Percentiles rank a stretch among this genome's conserved stretches.
Conservation (phyloP, 176 grass and related monocot genomes). For the Carex myosuroides region DNA sequence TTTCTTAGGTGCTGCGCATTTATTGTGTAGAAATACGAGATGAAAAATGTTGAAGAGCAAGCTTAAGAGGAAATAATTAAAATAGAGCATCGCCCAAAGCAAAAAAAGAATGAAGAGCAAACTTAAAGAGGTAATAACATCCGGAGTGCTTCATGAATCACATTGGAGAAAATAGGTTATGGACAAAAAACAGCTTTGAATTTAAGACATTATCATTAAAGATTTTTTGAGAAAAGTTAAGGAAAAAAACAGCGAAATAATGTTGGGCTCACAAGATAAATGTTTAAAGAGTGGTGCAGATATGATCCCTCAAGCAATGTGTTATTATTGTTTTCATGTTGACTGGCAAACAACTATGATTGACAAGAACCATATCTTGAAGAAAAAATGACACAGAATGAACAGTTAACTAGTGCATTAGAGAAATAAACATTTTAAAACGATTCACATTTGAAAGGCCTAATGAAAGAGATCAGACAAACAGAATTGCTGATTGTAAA, state of each 20-base stretch:
- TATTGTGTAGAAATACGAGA: too few relatives aligned
- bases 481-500: not conserved
- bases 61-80: too few relatives aligned
- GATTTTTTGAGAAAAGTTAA: not conserved
- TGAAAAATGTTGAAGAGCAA: too few relatives aligned
- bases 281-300: not conserved
- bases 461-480: slow-evolving; percentile 9
- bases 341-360: not conserved
- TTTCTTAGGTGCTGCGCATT: too few relatives aligned
- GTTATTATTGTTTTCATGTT: not conserved
- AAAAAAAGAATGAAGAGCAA: too few relatives aligned
- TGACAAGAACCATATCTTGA: not conserved
- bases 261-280: not conserved
- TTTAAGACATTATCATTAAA: not conserved
- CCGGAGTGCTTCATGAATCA: too few relatives aligned
- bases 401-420: not conserved
- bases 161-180: too few relatives aligned
- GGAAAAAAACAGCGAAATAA: too few relatives aligned
- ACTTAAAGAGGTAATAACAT: too few relatives aligned
- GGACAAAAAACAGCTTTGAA: not conserved
- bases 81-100: too few relatives aligned
- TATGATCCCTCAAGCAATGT: not conserved
- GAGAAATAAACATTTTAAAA: not conserved
- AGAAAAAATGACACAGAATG: not conserved
- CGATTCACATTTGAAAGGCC: not conserved